Conservation (phyloP, 164 flowering plant genomes). For the Vitis cinerea region DNA sequence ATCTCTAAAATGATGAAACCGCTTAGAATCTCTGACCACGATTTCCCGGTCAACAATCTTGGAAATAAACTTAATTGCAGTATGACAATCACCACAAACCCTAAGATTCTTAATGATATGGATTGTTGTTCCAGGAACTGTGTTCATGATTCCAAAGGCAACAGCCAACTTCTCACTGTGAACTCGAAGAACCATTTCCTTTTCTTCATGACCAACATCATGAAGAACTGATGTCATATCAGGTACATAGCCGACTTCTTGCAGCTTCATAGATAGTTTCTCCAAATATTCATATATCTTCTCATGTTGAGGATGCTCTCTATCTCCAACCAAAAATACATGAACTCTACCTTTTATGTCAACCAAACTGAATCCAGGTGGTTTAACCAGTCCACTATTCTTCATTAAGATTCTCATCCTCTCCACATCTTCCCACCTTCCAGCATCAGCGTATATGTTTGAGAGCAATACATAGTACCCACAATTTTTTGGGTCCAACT, state of each 20-base stretch:
- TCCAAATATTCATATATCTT: constrained; percentile 55
- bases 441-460: constrained; percentile 84
- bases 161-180: constrained; percentile 91
- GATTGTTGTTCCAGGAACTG: constrained; percentile 57
- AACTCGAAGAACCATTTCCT: constrained; percentile 51
- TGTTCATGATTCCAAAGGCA: constrained; percentile 71
- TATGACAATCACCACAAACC: constrained; percentile 76
- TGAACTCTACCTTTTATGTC: constrained; percentile 73
- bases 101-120: constrained; percentile 73
- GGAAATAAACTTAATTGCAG: constrained; percentile 57
- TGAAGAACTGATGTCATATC: constrained; percentile 62
- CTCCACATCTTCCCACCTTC: constrained; percentile 78
- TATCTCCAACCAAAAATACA: constrained; percentile 80
- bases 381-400: constrained; percentile 51
- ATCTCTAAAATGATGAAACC: constrained; percentile 73
- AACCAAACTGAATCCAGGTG: constrained; percentile 82
- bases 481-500: constrained; percentile 70
- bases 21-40: constrained; percentile 68
- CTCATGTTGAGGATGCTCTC: constrained; percentile 68
- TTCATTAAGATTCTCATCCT: constrained; percentile 60
- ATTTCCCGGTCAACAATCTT: constrained; percentile 57
- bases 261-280: constrained; percentile 45
- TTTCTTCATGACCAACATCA: constrained; percentile 81
- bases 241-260: constrained; percentile 65
- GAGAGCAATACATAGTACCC: constrained; percentile 84